Base-by-base conservation (phyloP, 495 filamentous ascomycete species). In the Usnea hakonensis region DNA sequence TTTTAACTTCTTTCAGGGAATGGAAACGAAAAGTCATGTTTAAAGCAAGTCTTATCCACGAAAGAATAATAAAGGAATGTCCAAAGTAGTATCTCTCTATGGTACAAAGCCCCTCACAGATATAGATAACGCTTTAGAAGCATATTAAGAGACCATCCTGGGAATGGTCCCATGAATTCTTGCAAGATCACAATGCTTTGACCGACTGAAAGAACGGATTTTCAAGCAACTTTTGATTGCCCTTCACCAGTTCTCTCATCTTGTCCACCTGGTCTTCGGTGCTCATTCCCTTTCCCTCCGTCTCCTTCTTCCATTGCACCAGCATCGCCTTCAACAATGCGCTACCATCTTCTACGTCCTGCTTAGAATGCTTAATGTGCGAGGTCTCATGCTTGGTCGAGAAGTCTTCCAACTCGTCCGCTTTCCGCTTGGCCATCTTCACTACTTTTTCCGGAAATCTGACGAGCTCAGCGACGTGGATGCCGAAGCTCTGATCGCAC, bases 381-480 rank as follows among this genome's bases (percentile, higher is more conserved):
- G 74, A 71, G 14, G 82, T 78, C 41, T 85, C 87, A 69, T 85
- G 82, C 68, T 90, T 86, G 0, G 77, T 74, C 57, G 85, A 85
- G 0, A 98, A 98, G 72, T 98, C 94, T 73, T 99, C 94, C 21
- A 99, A 79, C 79, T 99, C 94, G 72, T 96, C 94, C 2, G 94
- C 94, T 76, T 97, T 97, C 64, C 94, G 84, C 76, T 95, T 96
- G 32, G 94, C 94, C 94, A 97, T 99, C 68, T 91, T 91, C 58
- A 99, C 89, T 7, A 99, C 94, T 75, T 97, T 99, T 58, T 89
- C 85, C 3, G 94, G 94, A 79, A 99, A 99, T n/a, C 92, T 84
- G 11, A 99, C 94, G 1, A 99, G 83, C 76, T 99, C 94, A 13
- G 94, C 94, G 16, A 99, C 94, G 73, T 98, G 94, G 71, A 98